Conservation (phyloP, 164 flowering plant genomes). For the Sedum album region DNA sequence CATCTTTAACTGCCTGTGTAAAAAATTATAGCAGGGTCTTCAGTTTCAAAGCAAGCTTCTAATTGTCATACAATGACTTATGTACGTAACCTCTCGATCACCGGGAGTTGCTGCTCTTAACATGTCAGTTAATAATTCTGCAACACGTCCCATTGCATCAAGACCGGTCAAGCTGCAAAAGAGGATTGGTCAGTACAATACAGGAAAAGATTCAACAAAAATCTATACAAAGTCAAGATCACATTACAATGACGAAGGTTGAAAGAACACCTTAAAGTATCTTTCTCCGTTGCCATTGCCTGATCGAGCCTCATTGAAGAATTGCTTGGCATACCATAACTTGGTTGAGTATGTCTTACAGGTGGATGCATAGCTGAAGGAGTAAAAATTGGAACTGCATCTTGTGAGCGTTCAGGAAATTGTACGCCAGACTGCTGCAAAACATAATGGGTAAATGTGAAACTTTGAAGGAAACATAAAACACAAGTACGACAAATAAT, state of each 20-base stretch:
- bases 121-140: constrained; percentile 81
- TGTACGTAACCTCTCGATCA: constrained; percentile 45
- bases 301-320: constrained; percentile 81
- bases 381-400: too few relatives aligned
- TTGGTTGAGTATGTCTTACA: too few relatives aligned
- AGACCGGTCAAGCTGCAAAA: constrained; percentile 46
- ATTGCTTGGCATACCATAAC: constrained; percentile 78
- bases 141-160: constrained; percentile 59
- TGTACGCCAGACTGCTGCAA: constrained; percentile 77
- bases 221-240: background rate
- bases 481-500: too few relatives aligned
- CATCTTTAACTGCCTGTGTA: constrained; percentile 59
- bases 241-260: constrained; percentile 9
- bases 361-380: too few relatives aligned
- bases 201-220: background rate
- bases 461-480: too few relatives aligned
- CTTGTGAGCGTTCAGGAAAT: too few relatives aligned
- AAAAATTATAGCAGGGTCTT: constrained; percentile 11
- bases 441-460: constrained; percentile 13
- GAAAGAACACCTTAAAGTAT: constrained; percentile 46
- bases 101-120: constrained; percentile 75
- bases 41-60: background rate
- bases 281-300: constrained; percentile 85
- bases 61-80: background rate
- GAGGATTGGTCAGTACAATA: background rate